A percentile compares a stretch with the other conserved stretches of the same genome.
Evolutionary conservation across 169 alveolate species (phyloP).

Genomic region (Plasmodium cynomolgi): DNA sequence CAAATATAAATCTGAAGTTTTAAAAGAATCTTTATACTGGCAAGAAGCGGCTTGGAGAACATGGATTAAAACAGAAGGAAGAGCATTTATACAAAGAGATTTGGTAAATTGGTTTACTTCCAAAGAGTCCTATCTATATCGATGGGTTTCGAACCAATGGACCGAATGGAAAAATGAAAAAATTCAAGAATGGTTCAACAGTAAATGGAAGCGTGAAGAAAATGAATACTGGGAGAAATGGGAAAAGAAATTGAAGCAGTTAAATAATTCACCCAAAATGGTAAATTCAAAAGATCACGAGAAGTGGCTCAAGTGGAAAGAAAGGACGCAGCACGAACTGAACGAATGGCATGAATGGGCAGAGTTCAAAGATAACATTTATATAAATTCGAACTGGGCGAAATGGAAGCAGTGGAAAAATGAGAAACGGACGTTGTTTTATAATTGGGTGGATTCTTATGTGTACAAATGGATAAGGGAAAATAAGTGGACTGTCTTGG

Average conservation of each 20-base stretch:
- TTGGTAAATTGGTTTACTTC: not conserved
- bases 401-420: conserved; percentile 3
- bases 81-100: not conserved
- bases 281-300: not conserved
- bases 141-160: conserved; percentile 2
- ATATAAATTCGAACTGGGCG: not conserved
- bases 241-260: not conserved
- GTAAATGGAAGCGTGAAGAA: conserved; percentile 16
- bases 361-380: not conserved
- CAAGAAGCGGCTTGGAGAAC: conserved; percentile 4
- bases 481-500: not conserved
- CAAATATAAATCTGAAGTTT: not conserved
- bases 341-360: not conserved
- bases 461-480: not conserved
- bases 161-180: conserved; percentile 3
- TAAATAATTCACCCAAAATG: not conserved
- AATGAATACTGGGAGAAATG: conserved; percentile 14
- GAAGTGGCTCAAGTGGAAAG: not conserved
- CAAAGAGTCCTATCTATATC: conserved; percentile 2
- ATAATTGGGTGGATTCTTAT: not conserved
- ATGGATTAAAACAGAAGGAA: conserved; percentile 18
- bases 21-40: not conserved
- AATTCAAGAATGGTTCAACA: not conserved
- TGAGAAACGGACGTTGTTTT: not conserved
- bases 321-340: not conserved